Evolutionary conservation across 768 basidiomycete species (phyloP), one percentile per base, ranked within the genome.

Genomic region (Suillus fuscotomentosus): DNA sequence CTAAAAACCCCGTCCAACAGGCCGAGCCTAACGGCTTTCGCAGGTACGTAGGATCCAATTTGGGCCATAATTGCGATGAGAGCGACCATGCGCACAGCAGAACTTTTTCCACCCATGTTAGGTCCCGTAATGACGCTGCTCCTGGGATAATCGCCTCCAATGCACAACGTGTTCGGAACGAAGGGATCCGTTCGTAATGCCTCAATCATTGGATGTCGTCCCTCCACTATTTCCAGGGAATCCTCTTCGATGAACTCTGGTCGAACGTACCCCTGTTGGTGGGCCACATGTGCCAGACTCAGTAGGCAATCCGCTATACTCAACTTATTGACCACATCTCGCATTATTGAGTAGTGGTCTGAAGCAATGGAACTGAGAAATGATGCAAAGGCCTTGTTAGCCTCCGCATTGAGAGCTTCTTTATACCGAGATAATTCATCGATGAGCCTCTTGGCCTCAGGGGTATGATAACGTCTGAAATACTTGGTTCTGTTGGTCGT

Each of bases 161-260:
- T 86, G 1, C 76, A 70, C 20, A 97, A 75, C 14, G 87, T 84
- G 73, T 97, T 98, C 3, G 94, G 89, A 1, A 98, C 89, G 76
- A 94, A 97, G 2, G 95, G 93, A 66, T 92, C 87, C 1, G 88
- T 78, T 45, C 87, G 81, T 24, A 95, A 76, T 10, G 83, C 83
- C 74, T 97, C 96, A 17, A 96, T 86, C 86, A 99, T 94, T 0
- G 97, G 97, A 79, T 99, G 97, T 13, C 95, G 84, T 0, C 94
- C 96, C n/a, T 89, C 86, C 13, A 83, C 76, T 38, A 98, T 91
- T 65, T 92, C 88, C 14, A 98, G 79, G 31, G 74, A 74, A 56
- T 88, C 84, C 36, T 87, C 85, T 8, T 88, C 83, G 0, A 84
- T 85, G 70, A 97, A 91, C 65, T 81, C 77, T 1, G 97, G 96